Evolutionary conservation across 2,329 filamentous ascomycete genomes (phyloP), one percentile per base, ranked within the genome.

Genomic region (Passalora sequoiae): DNA sequence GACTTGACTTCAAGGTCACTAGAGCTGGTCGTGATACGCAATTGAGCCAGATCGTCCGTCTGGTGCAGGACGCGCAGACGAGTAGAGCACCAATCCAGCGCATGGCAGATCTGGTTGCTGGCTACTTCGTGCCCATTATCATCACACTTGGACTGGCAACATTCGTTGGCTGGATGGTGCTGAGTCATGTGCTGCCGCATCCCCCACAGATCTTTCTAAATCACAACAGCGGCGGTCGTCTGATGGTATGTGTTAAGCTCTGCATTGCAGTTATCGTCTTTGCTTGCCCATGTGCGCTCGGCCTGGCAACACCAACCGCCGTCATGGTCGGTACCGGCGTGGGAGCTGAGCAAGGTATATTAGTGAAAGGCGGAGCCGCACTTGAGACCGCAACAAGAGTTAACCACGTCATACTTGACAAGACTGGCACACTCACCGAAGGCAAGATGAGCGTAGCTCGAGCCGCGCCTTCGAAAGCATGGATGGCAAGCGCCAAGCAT

Each of bases 321-420:
- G 89, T 98, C 63, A 97, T 98, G 92, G 92, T 98, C 21, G 92
- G 92, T 31, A 97, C 92, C n/a, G 92, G 92, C 46, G 82, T 96
- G 22, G 92, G 92, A 38, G 92, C 92, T 2, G 86, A 96, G 66
- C 84, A 95, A 56, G 92, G 92, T 17, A 98, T 98, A 56, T 73
- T 98, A n/a, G 89, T 97, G 64, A 98, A 98, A 69, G 91, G 92
- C 42, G 92, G 92, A 43, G 89, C 87, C 29, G 89, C 89, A 21
- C 73, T 98, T 3, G 91, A 98, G 69, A 88, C 80, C 4, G 86
- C 89, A 0, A 97, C 89, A 6, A 91, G 88, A 65, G 78, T 97
- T 54, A 94, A 83, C 1, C 85, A 94, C 56, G 78, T 97, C 15
- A 85, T 97, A 12, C 78, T 97, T 16, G 91, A 97, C 71, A 97